Evolutionary conservation across 495 filamentous ascomycete genomes (phyloP).

Genomic region (Podospora pseudopauciseta): DNA sequence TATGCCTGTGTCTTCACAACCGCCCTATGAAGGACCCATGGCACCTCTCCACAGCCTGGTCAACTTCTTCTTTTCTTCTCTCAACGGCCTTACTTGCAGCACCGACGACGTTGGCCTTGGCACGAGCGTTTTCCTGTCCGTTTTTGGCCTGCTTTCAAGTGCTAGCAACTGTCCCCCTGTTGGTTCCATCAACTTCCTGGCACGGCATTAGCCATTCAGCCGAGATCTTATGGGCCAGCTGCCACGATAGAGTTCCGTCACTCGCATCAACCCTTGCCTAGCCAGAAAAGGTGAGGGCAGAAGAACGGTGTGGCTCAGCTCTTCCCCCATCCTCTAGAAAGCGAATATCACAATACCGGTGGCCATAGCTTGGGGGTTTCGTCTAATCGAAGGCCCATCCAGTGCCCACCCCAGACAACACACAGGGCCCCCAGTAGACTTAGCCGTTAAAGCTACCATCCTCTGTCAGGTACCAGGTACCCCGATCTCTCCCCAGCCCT

Average conservation of each 20-base stretch:
- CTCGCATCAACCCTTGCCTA: slow-evolving; percentile 29
- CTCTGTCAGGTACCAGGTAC: slow-evolving; percentile 41
- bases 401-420: slow-evolving; percentile 27
- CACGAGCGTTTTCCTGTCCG: slow-evolving; percentile 27
- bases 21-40: slow-evolving; percentile 26
- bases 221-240: slow-evolving; percentile 45
- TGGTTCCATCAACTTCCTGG: slow-evolving; percentile 44
- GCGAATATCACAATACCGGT: slow-evolving; percentile 38
- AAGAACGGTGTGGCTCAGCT: slow-evolving; percentile 49
- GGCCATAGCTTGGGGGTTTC: slow-evolving; percentile 41
- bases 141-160: slow-evolving; percentile 31
- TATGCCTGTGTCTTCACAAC: slow-evolving; percentile 21
- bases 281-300: slow-evolving; percentile 12
- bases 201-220: slow-evolving; percentile 56
- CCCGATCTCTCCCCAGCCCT: slow-evolving; percentile 18
- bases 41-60: slow-evolving; percentile 26
- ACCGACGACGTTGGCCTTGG: slow-evolving; percentile 21
- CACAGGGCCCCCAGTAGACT: slow-evolving; percentile 27
- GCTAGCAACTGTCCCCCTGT: slow-evolving; percentile 38
- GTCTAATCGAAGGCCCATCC: slow-evolving; percentile 35
- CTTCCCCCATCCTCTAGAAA: slow-evolving; percentile 34
- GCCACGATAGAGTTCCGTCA: slow-evolving; percentile 41
- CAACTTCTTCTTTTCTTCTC: slow-evolving; percentile 6
- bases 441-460: slow-evolving; percentile 33
- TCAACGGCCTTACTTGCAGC: slow-evolving; percentile 15